Conservation (phyloP, 352 stramenopile genomes). For the Phytophthora uliginosa region DNA sequence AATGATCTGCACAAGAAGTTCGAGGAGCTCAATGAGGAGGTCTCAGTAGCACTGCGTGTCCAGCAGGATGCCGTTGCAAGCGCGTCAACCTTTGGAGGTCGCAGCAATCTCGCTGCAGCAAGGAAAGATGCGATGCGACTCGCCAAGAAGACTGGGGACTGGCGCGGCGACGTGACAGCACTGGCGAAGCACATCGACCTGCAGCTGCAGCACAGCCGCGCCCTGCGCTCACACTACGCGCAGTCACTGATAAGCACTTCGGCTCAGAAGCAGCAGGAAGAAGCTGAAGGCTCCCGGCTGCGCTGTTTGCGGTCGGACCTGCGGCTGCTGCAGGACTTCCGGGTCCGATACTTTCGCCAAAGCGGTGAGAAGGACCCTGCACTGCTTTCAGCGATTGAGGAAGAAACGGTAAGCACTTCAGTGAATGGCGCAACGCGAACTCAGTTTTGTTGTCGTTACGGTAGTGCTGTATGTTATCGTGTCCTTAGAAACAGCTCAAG, state of each 20-base stretch:
- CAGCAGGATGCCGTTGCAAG: conserved; percentile 60
- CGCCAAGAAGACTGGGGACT: conserved; percentile 66
- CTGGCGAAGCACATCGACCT: conserved; percentile 81
- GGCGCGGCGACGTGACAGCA: conserved; percentile 76
- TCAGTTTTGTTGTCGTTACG: neutral
- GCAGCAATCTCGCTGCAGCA: conserved; percentile 26
- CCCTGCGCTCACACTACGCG: conserved; percentile 65
- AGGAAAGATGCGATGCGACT: conserved; percentile 63
- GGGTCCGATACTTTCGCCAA: conserved; percentile 48
- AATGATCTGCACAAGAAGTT: conserved; percentile 83
- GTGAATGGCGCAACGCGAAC: neutral
- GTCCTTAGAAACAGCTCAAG: conserved; percentile 57
- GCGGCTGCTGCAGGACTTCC: conserved; percentile 71
- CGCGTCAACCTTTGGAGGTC: conserved; percentile 22
- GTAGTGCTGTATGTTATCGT: neutral
- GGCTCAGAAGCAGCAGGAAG: conserved; percentile 53
- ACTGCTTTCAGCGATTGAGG: conserved; percentile 28
- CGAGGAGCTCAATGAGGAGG: conserved; percentile 77
- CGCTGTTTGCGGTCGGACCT: conserved; percentile 70
- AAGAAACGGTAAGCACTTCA: conserved; percentile 45
- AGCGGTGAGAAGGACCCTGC: conserved; percentile 30
- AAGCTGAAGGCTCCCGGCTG: conserved; percentile 62
- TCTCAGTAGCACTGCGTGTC: conserved; percentile 54
- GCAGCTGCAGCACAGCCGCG: conserved; percentile 77
- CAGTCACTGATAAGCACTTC: conserved; percentile 59